phyloP scores from a whole-genome alignment of 352 stramenopile species.

The Globisporangium canariense region DNA sequence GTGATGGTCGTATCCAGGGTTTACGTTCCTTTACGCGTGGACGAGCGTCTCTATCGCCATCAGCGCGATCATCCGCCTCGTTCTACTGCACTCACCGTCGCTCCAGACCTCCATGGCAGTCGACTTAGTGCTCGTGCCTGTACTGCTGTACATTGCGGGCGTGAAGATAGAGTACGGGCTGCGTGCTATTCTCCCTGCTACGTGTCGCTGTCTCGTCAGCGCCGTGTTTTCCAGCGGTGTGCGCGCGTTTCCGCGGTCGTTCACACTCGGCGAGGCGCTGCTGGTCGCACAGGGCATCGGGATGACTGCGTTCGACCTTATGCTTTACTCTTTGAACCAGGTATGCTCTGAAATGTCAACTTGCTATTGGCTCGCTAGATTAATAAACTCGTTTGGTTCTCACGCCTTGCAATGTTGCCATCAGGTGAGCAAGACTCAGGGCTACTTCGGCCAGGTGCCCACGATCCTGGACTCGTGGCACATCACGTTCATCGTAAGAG shows the following conservation, averaged over 20 bases:
- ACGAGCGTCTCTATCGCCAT: conserved; percentile 43
- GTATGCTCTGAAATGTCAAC: conserved; percentile 21
- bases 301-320: conserved; percentile 44
- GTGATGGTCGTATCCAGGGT: conserved; percentile 14
- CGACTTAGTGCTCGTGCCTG: conserved; percentile 36
- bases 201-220: conserved; percentile 31
- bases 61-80: conserved; percentile 44
- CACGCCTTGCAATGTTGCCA: not conserved
- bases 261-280: conserved; percentile 70
- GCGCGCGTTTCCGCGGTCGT: conserved; percentile 47
- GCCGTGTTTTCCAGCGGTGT: conserved; percentile 40
- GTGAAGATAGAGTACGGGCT: conserved; percentile 27
- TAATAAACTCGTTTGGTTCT: not conserved
- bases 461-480: conserved; percentile 21
- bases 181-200: conserved; percentile 31
- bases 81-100: conserved; percentile 32
- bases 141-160: conserved; percentile 5
- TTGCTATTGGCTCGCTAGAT: not conserved
- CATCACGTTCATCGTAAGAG: conserved; percentile 29
- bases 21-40: conserved; percentile 60
- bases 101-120: conserved; percentile 34
- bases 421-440: not conserved
- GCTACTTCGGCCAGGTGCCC: conserved; percentile 1
- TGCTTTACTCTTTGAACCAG: conserved; percentile 39
- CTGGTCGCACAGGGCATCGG: conserved; percentile 61